A percentile compares a stretch with the other conserved stretches of the same genome.
These are phyloP conservation scores for Fusarium liriodendri DNA, from an alignment of 2,329 filamentous ascomycete species.

Conservation along the genomic window DNA sequence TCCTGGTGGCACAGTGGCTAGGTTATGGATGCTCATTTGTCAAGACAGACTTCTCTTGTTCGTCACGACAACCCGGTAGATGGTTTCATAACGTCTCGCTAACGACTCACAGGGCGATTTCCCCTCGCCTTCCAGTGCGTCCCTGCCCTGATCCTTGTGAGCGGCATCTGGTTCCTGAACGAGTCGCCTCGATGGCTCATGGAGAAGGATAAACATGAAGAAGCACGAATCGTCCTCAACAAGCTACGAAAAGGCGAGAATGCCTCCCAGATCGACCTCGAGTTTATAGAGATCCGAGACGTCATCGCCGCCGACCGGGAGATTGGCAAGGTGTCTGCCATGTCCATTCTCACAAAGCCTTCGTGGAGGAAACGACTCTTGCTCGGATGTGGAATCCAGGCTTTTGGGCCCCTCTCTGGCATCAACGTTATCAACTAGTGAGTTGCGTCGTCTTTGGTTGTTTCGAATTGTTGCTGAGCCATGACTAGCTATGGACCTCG, in stretches of 20 bases:
- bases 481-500: slow-evolving; percentile 41
- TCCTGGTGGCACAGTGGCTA: slow-evolving; percentile 53
- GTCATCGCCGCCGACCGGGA: slow-evolving; percentile 51
- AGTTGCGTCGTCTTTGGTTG: neutral
- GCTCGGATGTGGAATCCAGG: slow-evolving; percentile 60
- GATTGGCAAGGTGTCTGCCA: slow-evolving; percentile 51
- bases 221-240: slow-evolving; percentile 49
- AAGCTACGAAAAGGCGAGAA: slow-evolving; percentile 47
- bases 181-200: slow-evolving; percentile 45
- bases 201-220: slow-evolving; percentile 50
- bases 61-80: slow-evolving; percentile 3
- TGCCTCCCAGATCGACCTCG: slow-evolving; percentile 50
- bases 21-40: slow-evolving; percentile 47
- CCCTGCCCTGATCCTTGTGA: slow-evolving; percentile 35
- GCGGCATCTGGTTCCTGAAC: slow-evolving; percentile 41
- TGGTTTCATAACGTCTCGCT: neutral
- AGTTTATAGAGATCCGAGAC: slow-evolving; percentile 54
- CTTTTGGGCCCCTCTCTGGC: slow-evolving; percentile 60
- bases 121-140: slow-evolving; percentile 47
- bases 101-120: slow-evolving; percentile 43
- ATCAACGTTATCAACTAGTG: slow-evolving; percentile 47
- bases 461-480: neutral
- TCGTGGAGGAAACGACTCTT: slow-evolving; percentile 58
- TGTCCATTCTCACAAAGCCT: slow-evolving; percentile 55
- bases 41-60: slow-evolving; percentile 43